Conservation (phyloP, 179 eudicot genomes). For the Drosera spatulata region DNA sequence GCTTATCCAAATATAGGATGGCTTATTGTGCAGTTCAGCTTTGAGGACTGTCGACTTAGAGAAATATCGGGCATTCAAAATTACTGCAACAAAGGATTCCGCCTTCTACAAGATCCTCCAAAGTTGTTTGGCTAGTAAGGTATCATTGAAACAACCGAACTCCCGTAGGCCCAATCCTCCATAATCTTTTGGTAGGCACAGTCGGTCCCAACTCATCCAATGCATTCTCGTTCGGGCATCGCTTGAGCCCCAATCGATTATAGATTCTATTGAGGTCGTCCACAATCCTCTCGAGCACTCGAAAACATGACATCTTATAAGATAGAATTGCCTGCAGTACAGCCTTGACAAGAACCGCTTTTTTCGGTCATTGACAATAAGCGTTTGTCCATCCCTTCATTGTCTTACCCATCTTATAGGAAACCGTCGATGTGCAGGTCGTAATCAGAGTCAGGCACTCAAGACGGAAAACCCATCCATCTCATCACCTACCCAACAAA, state of each 20-base stretch:
- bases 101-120: background rate
- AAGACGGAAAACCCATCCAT: background rate
- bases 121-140: too few relatives aligned
- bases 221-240: background rate
- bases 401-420: background rate
- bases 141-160: too few relatives aligned
- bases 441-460: background rate
- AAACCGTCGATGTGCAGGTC: background rate
- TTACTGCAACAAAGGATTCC: background rate
- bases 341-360: background rate
- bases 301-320: too few relatives aligned
- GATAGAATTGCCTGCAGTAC: background rate
- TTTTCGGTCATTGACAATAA: background rate
- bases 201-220: background rate
- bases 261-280: background rate
- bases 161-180: background rate
- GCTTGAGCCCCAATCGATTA: background rate
- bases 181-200: background rate
- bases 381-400: background rate
- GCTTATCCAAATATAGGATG: background rate
- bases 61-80: background rate
- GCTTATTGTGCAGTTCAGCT: background rate
- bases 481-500: background rate
- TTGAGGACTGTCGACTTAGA: background rate
- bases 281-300: background rate